Evolutionary conservation across 345 rosid species (phyloP).

Genomic region (Anastatica hierochuntica): DNA sequence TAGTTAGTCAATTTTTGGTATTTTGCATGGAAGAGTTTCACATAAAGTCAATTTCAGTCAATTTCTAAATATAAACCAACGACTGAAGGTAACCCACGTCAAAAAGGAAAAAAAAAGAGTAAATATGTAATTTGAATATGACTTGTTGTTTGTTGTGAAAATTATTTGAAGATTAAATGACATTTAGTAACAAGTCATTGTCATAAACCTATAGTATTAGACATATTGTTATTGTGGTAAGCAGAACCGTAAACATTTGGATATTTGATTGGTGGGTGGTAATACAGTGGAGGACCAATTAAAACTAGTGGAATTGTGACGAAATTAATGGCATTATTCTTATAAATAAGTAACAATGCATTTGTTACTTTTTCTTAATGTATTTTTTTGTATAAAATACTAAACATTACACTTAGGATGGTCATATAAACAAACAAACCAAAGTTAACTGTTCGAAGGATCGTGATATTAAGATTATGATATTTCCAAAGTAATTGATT

Average conservation of each 20-base stretch:
- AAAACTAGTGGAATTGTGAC: constrained; percentile 27
- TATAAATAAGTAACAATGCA: constrained; percentile 5
- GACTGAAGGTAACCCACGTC: constrained; percentile 27
- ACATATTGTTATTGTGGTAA: not conserved
- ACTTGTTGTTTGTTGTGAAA: no score
- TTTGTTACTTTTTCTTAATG: not conserved
- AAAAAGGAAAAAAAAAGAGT: not conserved
- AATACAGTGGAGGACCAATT: constrained; percentile 26
- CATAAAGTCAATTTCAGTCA: constrained; percentile 22
- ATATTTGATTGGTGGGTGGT: constrained; percentile 21
- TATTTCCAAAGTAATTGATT: constrained; percentile 19
- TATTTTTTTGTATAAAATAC: not conserved
- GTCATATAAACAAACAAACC: not conserved
- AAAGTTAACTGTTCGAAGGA: constrained; percentile 21
- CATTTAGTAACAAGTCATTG: constrained; percentile 11
- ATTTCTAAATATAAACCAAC: constrained; percentile 21
- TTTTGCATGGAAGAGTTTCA: constrained; percentile 29
- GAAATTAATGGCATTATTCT: constrained; percentile 15
- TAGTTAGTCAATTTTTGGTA: constrained; percentile 26
- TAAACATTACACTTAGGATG: no score
- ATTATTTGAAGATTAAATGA: no score
- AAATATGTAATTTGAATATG: constrained; percentile 7
- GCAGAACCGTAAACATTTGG: constrained; percentile 20
- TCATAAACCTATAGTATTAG: constrained; percentile 4
- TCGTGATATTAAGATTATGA: constrained; percentile 22